Evolutionary conservation across 2,329 filamentous ascomycete species (phyloP).

Genomic region (Dothiorella sarmentorum): DNA sequence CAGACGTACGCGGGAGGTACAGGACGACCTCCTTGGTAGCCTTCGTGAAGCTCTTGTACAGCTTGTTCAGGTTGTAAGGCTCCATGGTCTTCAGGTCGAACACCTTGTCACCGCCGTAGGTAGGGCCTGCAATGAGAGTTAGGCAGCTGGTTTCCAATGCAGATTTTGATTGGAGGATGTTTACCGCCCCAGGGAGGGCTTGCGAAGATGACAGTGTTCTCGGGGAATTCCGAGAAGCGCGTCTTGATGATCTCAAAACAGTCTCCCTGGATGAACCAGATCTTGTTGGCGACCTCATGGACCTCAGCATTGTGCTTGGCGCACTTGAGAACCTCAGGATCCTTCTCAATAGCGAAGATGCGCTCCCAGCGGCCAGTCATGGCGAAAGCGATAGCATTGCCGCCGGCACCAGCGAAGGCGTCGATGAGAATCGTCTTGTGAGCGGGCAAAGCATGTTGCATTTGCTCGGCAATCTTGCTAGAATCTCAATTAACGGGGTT

Average conservation of each 20-base stretch:
- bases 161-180: slow-evolving; percentile 26
- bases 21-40: slow-evolving; percentile 59
- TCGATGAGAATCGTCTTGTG: slow-evolving; percentile 72
- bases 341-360: slow-evolving; percentile 85
- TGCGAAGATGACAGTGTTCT: slow-evolving; percentile 60
- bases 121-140: slow-evolving; percentile 48
- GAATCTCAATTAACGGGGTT: background rate
- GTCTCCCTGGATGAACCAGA: slow-evolving; percentile 84
- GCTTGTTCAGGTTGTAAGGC: slow-evolving; percentile 65
- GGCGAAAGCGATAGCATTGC: slow-evolving; percentile 94
- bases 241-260: slow-evolving; percentile 70
- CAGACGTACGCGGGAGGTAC: slow-evolving; percentile 67
- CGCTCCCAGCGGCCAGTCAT: slow-evolving; percentile 72
- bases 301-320: slow-evolving; percentile 87
- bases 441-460: slow-evolving; percentile 54
- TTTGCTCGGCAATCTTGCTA: slow-evolving; percentile 72
- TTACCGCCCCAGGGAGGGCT: slow-evolving; percentile 72
- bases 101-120: slow-evolving; percentile 62
- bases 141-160: slow-evolving; percentile 22
- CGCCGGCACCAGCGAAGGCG: slow-evolving; percentile 85
- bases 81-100: slow-evolving; percentile 86
- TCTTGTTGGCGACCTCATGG: slow-evolving; percentile 73
- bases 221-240: slow-evolving; percentile 46
- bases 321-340: slow-evolving; percentile 76
- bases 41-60: slow-evolving; percentile 40